Base-by-base conservation (phyloP, 441 rosid species). In the Syzygium malaccense region DNA sequence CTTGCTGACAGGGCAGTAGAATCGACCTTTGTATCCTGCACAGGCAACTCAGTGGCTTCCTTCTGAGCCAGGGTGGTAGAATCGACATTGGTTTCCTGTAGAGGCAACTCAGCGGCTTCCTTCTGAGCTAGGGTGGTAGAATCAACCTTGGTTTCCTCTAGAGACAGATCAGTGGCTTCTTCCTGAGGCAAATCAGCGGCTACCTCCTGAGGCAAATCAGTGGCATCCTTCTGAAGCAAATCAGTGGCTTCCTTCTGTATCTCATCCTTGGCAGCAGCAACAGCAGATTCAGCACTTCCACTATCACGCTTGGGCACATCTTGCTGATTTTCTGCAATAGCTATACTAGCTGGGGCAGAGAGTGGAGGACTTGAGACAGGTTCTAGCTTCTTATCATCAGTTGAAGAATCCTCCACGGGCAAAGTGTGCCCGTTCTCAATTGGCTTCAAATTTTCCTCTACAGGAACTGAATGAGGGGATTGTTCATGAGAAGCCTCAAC, bases 321-420 rank as follows among this genome's bases (percentile, higher is more conserved):
- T 90, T 89, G 92, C 9, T 86, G 88, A 89, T 88, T 89, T 13
- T 90, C 91, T 41, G 85, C 80, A 79, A 94, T 87, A 90, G 87
- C 86, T 48, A 87, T 87, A 80, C 89, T 86, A 86, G 90, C 51
- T 55, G 89, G 88, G 55, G 86, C 89, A 18, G 85, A 90, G 56
- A 86, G 87, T 12, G 86, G 87, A 78, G 56, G 75, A 79, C 64
- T 23, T 23, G 78, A 57, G 49, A 55, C 51, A 83, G 62, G 23
- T 86, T 85, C 90, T 58, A 32, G 58, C 60, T 60, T 88, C 87
- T 89, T 79, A 86, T 75, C 90, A 57, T 49, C 75, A 71, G 86
- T 19, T 23, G 88, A 64, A 56, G 79, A 54, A 53, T 86, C 90
- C 14, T 33, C 49, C 85, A 86, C 92, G 20, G 88, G 86, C 53